Conservation (phyloP, 2,329 filamentous ascomycete species). For the Salinomyces thailandicus region DNA sequence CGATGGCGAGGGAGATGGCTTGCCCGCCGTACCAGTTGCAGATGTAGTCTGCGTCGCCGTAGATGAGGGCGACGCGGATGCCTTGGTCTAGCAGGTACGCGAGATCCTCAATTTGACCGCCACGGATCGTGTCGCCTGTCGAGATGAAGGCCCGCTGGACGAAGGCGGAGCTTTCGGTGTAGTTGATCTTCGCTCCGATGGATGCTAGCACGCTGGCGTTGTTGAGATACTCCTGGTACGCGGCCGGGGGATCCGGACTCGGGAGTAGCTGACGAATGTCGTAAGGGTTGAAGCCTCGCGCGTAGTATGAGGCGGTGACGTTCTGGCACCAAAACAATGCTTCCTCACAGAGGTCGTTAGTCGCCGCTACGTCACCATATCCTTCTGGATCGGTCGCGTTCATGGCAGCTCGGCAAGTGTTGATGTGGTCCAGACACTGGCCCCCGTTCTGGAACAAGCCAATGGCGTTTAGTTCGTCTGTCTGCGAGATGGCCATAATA, state of each 20-base stretch:
- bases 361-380: slow-evolving; percentile 23
- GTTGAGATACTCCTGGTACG: slow-evolving; percentile 44
- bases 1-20: slow-evolving; percentile 54
- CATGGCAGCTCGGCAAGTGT: slow-evolving; percentile 24
- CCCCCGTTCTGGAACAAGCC: slow-evolving; percentile 36
- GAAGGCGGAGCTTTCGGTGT: slow-evolving; percentile 31
- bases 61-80: slow-evolving; percentile 48
- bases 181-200: slow-evolving; percentile 43
- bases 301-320: slow-evolving; percentile 13
- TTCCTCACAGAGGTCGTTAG: slow-evolving; percentile 22
- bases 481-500: slow-evolving; percentile 46
- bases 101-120: slow-evolving; percentile 31
- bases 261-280: slow-evolving; percentile 45
- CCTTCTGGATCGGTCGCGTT: slow-evolving; percentile 25
- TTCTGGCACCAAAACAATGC: slow-evolving; percentile 16
- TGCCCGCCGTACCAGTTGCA: slow-evolving; percentile 62
- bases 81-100: slow-evolving; percentile 33
- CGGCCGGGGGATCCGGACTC: slow-evolving; percentile 46
- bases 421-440: slow-evolving; percentile 19
- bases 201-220: slow-evolving; percentile 36
- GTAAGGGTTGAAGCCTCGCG: slow-evolving; percentile 31
- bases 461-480: slow-evolving; percentile 36
- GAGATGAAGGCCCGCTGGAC: slow-evolving; percentile 33
- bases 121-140: slow-evolving; percentile 38
- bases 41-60: slow-evolving; percentile 47